Base-by-base conservation (phyloP, 1,284 basidiomycete species). In the Papiliotrema flavescens region DNA sequence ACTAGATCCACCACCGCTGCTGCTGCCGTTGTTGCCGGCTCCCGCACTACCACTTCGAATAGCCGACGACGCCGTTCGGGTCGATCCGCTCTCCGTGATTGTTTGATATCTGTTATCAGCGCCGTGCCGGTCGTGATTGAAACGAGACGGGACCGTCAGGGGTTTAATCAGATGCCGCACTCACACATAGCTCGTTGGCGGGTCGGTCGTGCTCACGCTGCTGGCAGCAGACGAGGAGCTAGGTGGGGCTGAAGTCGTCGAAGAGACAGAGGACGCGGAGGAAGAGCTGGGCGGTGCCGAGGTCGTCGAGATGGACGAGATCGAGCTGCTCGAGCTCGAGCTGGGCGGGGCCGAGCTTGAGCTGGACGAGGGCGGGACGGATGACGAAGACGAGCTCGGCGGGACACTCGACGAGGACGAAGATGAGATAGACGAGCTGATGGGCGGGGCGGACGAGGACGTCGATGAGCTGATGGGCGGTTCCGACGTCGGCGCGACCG, bases 161-260 rank as follows among this genome's bases (percentile, higher is more conserved):
- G 15, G 26, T 22, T 17, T 14, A 45, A 19, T 8, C 19, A 14
- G 28, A 23, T 7, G 32, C 17, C n/a, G 26, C 9, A 49, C 39
- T 20, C n/a, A 53, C 19, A 40, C 42, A 41, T 13, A 35, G 24
- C 17, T 48, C 48, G 55, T 58, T 35, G 55, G 35, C 43, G 35
- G 22, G 46, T 43, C 50, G 43, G 47, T 44, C 28, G 28, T 32
- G 28, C 28, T 32, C 6, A 32, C 28, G 11, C 28, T 32, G 28
- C 28, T 32, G 28, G 28, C 28, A 32, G 28, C 28, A 11, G 28
- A 32, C 28, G 28, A 32, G 28, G 28, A 32, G 28, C 28, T 57
- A 23, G 37, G 34, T n/a, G 47, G 22, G 5, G 54, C 50, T 3
- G 62, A 56, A 41, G 59, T 41, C 1, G 60, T 46, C 11, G 62